phyloP scores from a whole-genome alignment of 495 filamentous ascomycete species.

The Pyrenula massariospora region DNA sequence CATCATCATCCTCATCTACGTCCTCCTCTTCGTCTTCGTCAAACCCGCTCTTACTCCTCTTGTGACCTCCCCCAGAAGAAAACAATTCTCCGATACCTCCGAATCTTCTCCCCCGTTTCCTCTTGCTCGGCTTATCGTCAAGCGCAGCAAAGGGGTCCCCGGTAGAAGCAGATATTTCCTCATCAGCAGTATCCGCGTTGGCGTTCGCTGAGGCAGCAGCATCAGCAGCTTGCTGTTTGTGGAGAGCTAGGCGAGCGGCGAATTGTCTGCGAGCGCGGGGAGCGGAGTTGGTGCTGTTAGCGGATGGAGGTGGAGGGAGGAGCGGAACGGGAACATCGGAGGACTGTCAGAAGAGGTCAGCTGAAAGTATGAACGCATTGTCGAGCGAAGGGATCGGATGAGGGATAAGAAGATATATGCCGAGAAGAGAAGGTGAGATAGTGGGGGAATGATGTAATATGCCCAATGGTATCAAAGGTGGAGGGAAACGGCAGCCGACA shows the following conservation, averaged over 20 bases:
- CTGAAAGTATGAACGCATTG: slow-evolving; percentile 6
- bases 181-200: slow-evolving; percentile 11
- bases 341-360: slow-evolving; percentile 9
- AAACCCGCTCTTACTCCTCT: slow-evolving; percentile 11
- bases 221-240: slow-evolving; percentile 50
- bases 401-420: too few species aligned
- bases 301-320: slow-evolving; percentile 32
- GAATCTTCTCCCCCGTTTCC: background rate
- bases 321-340: slow-evolving; percentile 31
- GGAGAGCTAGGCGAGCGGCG: slow-evolving; percentile 68
- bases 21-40: background rate
- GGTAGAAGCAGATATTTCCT: slow-evolving; percentile 7
- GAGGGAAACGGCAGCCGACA: too few species aligned
- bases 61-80: slow-evolving; percentile 24
- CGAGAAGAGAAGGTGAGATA: too few species aligned
- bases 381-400: too few species aligned
- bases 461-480: too few species aligned
- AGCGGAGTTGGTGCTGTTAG: slow-evolving; percentile 47
- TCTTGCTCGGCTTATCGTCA: slow-evolving; percentile 18
- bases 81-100: background rate
- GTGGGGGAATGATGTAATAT: too few species aligned
- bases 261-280: slow-evolving; percentile 81
- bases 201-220: slow-evolving; percentile 11
- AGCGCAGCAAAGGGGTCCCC: slow-evolving; percentile 27
- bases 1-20: slow-evolving; percentile 26